phyloP scores from a whole-genome alignment of 2,329 filamentous ascomycete genomes.

The Aphanoascus verrucosus region DNA sequence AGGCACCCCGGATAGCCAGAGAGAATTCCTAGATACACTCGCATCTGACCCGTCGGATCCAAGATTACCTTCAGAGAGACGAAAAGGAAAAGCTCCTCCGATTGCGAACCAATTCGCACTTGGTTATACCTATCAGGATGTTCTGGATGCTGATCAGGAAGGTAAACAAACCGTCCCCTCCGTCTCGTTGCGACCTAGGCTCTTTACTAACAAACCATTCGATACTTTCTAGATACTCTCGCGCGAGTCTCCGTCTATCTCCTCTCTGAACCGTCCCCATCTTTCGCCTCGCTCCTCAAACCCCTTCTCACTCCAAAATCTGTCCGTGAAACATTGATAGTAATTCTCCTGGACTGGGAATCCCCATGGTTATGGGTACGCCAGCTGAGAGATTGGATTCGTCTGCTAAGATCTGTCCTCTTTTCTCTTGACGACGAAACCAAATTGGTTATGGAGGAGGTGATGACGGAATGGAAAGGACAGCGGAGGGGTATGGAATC shows the following conservation, averaged over 20 bases:
- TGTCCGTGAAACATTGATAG: constrained; percentile 75
- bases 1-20: constrained; percentile 70
- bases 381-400: constrained; percentile 79
- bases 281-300: constrained; percentile 71
- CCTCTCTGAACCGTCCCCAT: constrained; percentile 69
- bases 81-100: constrained; percentile 52
- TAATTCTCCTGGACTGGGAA: constrained; percentile 91
- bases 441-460: constrained; percentile 75
- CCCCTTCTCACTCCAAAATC: constrained; percentile 75
- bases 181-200: background rate
- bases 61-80: constrained; percentile 37
- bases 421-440: constrained; percentile 62
- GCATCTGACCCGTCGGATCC: constrained; percentile 35
- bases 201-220: constrained; percentile 6
- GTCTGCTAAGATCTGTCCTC: constrained; percentile 67
- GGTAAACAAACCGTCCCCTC: constrained; percentile 40
- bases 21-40: constrained; percentile 63
- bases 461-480: constrained; percentile 69
- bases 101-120: constrained; percentile 86
- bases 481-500: constrained; percentile 54
- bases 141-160: constrained; percentile 87
- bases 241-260: constrained; percentile 83
- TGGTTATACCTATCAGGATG: constrained; percentile 91
- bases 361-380: constrained; percentile 88
- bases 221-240: constrained; percentile 57